Evolutionary conservation across 345 rosid species (phyloP), one percentile per base, ranked within the genome.

Genomic region (Durio zibethinus): DNA sequence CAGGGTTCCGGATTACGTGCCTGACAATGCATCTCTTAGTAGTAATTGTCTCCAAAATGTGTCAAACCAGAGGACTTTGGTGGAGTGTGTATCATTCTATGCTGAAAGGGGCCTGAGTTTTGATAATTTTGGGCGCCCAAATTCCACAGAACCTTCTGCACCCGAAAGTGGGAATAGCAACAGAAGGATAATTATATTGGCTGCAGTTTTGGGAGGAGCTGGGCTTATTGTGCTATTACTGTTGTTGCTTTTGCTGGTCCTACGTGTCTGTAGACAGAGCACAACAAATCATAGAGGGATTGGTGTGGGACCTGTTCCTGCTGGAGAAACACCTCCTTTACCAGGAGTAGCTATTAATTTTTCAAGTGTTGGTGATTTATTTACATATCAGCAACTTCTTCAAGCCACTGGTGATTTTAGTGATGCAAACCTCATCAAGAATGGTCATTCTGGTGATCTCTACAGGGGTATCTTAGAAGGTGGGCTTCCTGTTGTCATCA

Each of bases 371-470:
- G 99, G 99, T 27, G 93, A 89, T 71, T 80, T 90, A 23, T 92
- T 85, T 86, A 78, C 94, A 5, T 90, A 90, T 80, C 93, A 91
- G 80, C 95, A 91, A 84, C 90, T 94, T 80, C 87, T 91, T 3
- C 85, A 80, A 60, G 95, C 97, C 72, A 92, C 97, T 5, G 86
- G 85, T 68, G 88, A 89, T 14, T 92, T 94, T 64, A 84, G 70
- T 76, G 98, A 91, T 54, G 83, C 82, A 1, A 94, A 88, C 82
- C 90, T 97, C 81, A 90, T 97, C 62, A 97, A 91, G 84, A 84
- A 87, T 33, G 99, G 99, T 43, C 99, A 94, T 76, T 97, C 99
- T 0, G 99, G 99, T 64, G 91, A 83, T 82, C 90, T 97, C 40
- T 97, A 86, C 82, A 89, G 81, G 72, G 99, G 97, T 53, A 60